Evolutionary conservation across 1,284 basidiomycete genomes (phyloP).

Genomic region (Ganoderma leucocontextum): DNA sequence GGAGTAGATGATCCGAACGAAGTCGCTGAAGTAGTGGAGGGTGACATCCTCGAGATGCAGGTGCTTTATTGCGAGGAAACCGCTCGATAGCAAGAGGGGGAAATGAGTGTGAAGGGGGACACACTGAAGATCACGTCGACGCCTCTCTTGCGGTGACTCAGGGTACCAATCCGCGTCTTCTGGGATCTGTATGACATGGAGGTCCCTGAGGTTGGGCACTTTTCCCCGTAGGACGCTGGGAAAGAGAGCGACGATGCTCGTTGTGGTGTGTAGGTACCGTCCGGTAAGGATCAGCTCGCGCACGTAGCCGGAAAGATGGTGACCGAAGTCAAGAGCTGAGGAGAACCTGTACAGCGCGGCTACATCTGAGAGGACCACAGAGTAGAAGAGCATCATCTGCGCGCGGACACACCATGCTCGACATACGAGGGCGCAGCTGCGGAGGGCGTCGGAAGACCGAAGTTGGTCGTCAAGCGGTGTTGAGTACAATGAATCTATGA

Average conservation of each 20-base stretch:
- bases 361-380: not conserved
- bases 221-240: not conserved
- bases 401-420: not conserved
- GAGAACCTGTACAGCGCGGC: not conserved
- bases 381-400: not conserved
- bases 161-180: not conserved
- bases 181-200: not conserved
- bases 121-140: not conserved
- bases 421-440: not conserved
- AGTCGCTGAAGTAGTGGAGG: not conserved
- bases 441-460: not conserved
- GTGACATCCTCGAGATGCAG: not conserved
- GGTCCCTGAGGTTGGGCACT: not conserved
- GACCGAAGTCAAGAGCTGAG: not conserved
- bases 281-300: no score
- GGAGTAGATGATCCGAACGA: not conserved
- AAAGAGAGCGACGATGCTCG: not conserved
- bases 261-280: no score
- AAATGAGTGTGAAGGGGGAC: not conserved
- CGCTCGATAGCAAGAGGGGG: not conserved
- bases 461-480: not conserved
- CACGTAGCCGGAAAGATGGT: no score
- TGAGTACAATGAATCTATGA: not conserved
- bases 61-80: not conserved
- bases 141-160: not conserved